These are phyloP conservation scores for Boletus sp. DNA, from an alignment of 768 basidiomycete species.

Conservation along the genomic window DNA sequence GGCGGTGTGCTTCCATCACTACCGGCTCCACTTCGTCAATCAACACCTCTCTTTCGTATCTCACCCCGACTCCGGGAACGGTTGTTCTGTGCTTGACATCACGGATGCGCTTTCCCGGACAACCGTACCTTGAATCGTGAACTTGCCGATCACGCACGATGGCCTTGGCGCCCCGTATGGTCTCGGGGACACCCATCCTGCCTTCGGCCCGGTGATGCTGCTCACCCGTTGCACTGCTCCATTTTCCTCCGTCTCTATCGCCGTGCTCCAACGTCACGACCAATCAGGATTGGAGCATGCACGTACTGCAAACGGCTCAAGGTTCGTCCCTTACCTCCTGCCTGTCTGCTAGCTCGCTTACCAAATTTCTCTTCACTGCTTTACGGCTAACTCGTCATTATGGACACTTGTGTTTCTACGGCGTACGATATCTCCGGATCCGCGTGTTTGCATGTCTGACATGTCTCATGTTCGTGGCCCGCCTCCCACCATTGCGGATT, in stretches of 20 bases:
- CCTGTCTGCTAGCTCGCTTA: conserved; percentile 19
- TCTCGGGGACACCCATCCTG: neutral
- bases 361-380: conserved; percentile 10
- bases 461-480: conserved; percentile 7
- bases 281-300: conserved; percentile 71
- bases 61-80: neutral
- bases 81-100: neutral
- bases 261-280: conserved; percentile 3
- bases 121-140: neutral
- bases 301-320: conserved; percentile 86
- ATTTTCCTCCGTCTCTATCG: conserved; percentile 5
- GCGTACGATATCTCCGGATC: conserved; percentile 19
- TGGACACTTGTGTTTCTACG: conserved; percentile 7
- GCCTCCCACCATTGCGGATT: neutral
- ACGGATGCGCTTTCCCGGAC: neutral
- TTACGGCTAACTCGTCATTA: conserved; percentile 4
- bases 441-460: conserved; percentile 10
- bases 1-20: conserved; percentile 8
- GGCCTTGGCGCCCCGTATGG: neutral
- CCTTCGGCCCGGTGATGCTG: conserved; percentile 16
- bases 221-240: conserved; percentile 3
- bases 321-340: conserved; percentile 42
- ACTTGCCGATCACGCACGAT: conserved; percentile 2
- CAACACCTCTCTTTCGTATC: neutral
- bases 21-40: conserved; percentile 4